A percentile compares a stretch with the other conserved stretches of the same genome.
Conservation (phyloP, 768 basidiomycete species). For the Tephrocybe sp. region DNA sequence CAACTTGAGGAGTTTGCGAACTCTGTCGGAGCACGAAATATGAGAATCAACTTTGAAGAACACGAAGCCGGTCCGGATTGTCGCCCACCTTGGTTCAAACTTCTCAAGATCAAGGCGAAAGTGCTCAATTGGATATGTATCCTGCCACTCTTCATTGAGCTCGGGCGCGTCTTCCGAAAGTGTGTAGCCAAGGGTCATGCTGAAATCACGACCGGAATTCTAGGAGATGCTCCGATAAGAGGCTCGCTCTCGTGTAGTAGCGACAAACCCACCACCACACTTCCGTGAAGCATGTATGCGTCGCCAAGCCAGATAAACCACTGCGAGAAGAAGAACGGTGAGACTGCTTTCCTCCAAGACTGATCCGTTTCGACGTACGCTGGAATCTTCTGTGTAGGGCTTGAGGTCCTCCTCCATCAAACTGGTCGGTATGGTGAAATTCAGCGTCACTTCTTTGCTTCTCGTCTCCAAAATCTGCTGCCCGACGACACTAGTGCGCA, state of each 20-base stretch:
- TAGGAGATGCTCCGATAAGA: constrained; percentile 13
- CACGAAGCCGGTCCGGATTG: neutral
- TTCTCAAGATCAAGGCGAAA: constrained; percentile 32
- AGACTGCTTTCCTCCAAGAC: constrained; percentile 1
- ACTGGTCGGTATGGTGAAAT: constrained; percentile 31
- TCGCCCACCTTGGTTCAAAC: constrained; percentile 36
- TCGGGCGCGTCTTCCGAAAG: constrained; percentile 20
- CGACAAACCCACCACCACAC: constrained; percentile 23
- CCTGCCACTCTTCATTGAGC: constrained; percentile 31
- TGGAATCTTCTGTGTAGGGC: constrained; percentile 23
- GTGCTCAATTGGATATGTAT: constrained; percentile 28
- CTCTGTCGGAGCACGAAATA: constrained; percentile 19
- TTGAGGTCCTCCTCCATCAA: constrained; percentile 31
- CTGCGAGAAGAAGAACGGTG: constrained; percentile 15
- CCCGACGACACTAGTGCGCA: constrained; percentile 33
- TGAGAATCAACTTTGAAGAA: neutral
- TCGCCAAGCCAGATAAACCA: constrained; percentile 36
- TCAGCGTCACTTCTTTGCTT: constrained; percentile 28
- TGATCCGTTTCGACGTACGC: constrained; percentile 25
- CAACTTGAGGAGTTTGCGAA: constrained; percentile 32
- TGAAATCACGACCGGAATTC: constrained; percentile 27
- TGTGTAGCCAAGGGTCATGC: constrained; percentile 25
- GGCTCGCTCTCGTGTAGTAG: neutral
- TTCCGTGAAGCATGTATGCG: constrained; percentile 26
- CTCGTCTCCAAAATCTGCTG: constrained; percentile 21